These are phyloP conservation scores for Calendula officinalis DNA, from an alignment of 129 eudicot species.

Conservation along the genomic window DNA sequence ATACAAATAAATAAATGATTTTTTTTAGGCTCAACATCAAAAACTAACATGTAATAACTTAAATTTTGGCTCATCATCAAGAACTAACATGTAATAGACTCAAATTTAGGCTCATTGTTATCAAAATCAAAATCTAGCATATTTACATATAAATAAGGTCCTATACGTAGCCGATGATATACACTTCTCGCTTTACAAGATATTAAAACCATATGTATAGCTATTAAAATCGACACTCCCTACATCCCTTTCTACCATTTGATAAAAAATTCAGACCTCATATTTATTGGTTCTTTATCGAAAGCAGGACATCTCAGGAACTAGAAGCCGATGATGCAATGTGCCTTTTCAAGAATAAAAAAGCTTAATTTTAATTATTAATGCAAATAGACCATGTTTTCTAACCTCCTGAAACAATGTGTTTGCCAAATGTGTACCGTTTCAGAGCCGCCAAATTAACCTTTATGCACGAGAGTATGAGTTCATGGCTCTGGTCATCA, in stretches of 20 bases:
- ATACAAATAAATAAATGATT: too few species aligned
- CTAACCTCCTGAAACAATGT: slow-evolving; percentile 78
- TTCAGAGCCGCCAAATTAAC: slow-evolving; percentile 68
- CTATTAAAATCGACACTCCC: slow-evolving; percentile 27
- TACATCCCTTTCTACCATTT: slow-evolving; percentile 17
- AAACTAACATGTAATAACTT: too few species aligned
- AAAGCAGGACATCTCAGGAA: slow-evolving; percentile 31
- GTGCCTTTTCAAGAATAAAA: slow-evolving; percentile 32
- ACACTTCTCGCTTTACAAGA: slow-evolving; percentile 35
- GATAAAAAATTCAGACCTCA: slow-evolving; percentile 28
- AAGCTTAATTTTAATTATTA: background rate
- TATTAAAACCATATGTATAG: slow-evolving; percentile 15
- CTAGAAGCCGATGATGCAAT: slow-evolving; percentile 38
- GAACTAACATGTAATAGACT: too few species aligned
- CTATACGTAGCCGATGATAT: slow-evolving; percentile 29
- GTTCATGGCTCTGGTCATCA: slow-evolving; percentile 63
- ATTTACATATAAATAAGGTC: slow-evolving; percentile 21
- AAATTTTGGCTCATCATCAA: too few species aligned
- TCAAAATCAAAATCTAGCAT: slow-evolving; percentile 13
- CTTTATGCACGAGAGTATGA: slow-evolving; percentile 69
- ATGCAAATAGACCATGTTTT: slow-evolving; percentile 5
- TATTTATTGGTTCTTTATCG: slow-evolving; percentile 24
- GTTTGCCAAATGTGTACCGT: slow-evolving; percentile 78
- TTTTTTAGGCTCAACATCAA: too few species aligned
- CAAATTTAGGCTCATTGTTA: too few species aligned